Evolutionary conservation across 257 asterid genomes (phyloP), one percentile per base, ranked within the genome.

Genomic region (Solanum acaule): DNA sequence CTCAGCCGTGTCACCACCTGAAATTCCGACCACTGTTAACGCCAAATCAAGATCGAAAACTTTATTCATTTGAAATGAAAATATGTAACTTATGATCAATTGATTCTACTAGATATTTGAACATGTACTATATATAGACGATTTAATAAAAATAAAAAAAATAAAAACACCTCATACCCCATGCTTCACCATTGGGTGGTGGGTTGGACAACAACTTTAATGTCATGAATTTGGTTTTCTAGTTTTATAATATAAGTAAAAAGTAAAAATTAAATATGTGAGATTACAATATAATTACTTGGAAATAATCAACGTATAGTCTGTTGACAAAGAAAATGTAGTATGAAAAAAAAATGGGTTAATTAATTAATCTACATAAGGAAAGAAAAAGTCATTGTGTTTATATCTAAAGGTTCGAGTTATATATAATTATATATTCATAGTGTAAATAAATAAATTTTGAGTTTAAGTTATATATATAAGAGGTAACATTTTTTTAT

Each of bases 31-130:
- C 77, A 37, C n/a, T 10, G 91, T 82, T 46, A 87, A 83, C 6
- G 90, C 93, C 77, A 86, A n/a, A 72, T 89, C 93, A 37, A 89
- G 91, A 89, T 91, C 93, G 77, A 88, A 89, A 65, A 72, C 71
- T 46, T 87, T 46, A 86, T 87, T 87, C 31, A 87, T 86, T 5
- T 87, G 35, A 37, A 35, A 34, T 81, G 70, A 56, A 40, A 44
- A 61, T 72, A 38, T 31, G 7, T 37, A 75, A 75, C 27, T 35
- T 49, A 59, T 29, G 84, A 38, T 40, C 35, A 3, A 49, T 27
- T 81, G 38, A 81, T 81, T 29, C 37, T 29, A 46, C 12, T 29
- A 29, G 16, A 16, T 81, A 9, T 23, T 44, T 81, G 63, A 27
- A 18, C 34, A 46, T 81, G 18, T 79, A 79, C 65, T 44, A 44